Conservation (phyloP, 164 flowering plant species). For the Nelumbo lutea region DNA sequence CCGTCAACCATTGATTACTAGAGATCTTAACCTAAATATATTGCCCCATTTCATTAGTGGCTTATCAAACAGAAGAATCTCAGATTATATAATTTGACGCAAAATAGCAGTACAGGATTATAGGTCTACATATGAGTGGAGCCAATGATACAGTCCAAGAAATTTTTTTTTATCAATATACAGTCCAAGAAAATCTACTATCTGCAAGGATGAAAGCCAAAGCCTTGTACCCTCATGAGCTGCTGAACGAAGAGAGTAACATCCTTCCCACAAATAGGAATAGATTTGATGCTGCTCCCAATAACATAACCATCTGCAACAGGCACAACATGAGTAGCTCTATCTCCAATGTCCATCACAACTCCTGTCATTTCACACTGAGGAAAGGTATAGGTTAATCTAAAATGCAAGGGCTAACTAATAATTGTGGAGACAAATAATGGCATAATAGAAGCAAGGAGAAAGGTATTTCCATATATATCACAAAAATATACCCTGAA, state of each 20-base stretch:
- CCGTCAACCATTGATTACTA: no score
- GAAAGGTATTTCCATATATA: neutral
- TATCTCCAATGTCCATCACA: constrained; percentile 96
- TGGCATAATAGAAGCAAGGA: neutral
- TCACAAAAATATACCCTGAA: no score
- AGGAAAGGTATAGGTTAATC: constrained; percentile 29
- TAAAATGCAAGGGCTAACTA: constrained; percentile 16
- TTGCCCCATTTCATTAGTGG: no score
- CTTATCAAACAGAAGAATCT: no score
- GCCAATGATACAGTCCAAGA: no score
- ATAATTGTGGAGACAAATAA: neutral
- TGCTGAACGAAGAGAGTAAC: constrained; percentile 92
- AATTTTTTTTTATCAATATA: neutral
- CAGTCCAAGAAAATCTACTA: neutral
- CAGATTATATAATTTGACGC: no score
- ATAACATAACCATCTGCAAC: constrained; percentile 99
- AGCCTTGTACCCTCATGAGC: constrained; percentile 70
- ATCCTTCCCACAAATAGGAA: constrained; percentile 90
- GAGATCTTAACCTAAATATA: no score
- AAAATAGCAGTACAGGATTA: no score
- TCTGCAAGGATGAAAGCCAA: neutral
- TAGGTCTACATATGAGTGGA: no score
- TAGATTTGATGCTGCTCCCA: constrained; percentile 93
- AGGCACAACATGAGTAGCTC: constrained; percentile 91
- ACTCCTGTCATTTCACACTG: constrained; percentile 99